A percentile compares a stretch with the other conserved stretches of the same genome.
These are phyloP conservation scores for Sequoia sempervirens DNA, from an alignment of 75 land plant genomes.

Conservation along the genomic window DNA sequence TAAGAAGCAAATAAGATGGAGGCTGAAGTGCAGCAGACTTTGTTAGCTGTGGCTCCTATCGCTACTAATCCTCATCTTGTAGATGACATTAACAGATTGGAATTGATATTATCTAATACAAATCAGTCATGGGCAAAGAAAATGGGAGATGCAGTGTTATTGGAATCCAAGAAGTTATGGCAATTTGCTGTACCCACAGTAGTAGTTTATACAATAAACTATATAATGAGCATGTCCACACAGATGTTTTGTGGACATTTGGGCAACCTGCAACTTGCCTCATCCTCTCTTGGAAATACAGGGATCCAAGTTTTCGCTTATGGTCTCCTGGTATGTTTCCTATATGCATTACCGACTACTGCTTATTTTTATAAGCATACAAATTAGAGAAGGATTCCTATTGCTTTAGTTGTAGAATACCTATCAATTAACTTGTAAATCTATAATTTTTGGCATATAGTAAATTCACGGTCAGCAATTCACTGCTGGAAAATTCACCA, in stretches of 20 bases:
- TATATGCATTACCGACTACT: too few species aligned
- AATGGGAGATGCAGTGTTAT: neutral
- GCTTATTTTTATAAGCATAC: neutral
- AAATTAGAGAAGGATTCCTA: neutral
- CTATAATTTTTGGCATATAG: too few species aligned
- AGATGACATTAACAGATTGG: neutral
- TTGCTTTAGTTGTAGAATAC: neutral
- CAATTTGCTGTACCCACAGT: conserved; percentile 57
- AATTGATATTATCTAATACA: neutral
- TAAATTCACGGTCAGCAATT: too few species aligned
- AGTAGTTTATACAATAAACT: conserved; percentile 56
- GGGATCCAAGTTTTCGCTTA: conserved; percentile 58
- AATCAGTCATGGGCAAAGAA: neutral
- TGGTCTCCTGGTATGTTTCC: conserved; percentile 54
- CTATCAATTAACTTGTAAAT: too few species aligned
- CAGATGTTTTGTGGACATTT: conserved; percentile 67
- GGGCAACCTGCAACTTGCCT: conserved; percentile 69
- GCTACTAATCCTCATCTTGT: neutral
- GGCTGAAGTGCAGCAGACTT: neutral
- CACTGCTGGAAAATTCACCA: too few species aligned
- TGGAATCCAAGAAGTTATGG: conserved; percentile 21
- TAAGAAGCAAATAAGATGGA: neutral
- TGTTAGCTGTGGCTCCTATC: neutral
- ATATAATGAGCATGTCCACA: conserved; percentile 45
- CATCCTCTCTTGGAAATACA: conserved; percentile 63